Evolutionary conservation across 192 early-diverging fungal genomes (phyloP).

Genomic region (Coemansia sp.): DNA sequence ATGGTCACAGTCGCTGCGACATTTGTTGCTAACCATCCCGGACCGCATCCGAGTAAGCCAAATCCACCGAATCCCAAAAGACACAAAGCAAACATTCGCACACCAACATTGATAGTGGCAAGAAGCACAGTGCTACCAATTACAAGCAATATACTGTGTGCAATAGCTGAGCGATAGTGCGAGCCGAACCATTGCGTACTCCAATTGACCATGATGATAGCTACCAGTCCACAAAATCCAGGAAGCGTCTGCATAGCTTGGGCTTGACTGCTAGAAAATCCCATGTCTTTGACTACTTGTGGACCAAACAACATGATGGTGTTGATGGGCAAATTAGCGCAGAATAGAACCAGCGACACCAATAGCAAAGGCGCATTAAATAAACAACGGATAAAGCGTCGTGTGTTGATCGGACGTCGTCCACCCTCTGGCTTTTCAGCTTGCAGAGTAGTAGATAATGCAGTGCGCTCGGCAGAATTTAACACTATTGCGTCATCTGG

Average conservation of each 20-base stretch:
- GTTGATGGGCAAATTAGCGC: too few species aligned
- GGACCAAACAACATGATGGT: slow-evolving; percentile 32
- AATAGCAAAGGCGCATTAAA: too few species aligned
- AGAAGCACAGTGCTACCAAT: slow-evolving; percentile 30
- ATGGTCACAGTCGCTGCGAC: slow-evolving; percentile 29
- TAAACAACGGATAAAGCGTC: too few species aligned
- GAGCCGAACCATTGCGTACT: slow-evolving; percentile 21
- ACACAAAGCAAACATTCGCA: slow-evolving; percentile 36
- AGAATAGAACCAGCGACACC: too few species aligned
- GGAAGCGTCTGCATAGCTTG: slow-evolving; percentile 50
- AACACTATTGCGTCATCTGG: too few species aligned
- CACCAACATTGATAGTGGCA: slow-evolving; percentile 25
- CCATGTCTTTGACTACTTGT: slow-evolving; percentile 46
- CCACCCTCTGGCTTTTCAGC: too few species aligned
- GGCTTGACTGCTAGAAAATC: slow-evolving; percentile 32
- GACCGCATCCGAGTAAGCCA: slow-evolving; percentile 30
- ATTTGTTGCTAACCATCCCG: slow-evolving; percentile 42
- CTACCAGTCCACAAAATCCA: slow-evolving; percentile 28
- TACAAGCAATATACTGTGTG: slow-evolving; percentile 4
- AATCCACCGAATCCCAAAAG: slow-evolving; percentile 35
- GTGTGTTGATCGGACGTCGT: too few species aligned
- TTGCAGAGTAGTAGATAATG: too few species aligned
- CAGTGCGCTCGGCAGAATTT: too few species aligned
- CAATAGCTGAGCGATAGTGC: slow-evolving; percentile 30
- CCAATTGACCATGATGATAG: slow-evolving; percentile 23